These are phyloP conservation scores for Hysterangium stoloniferum DNA, from an alignment of 768 basidiomycete species.

Conservation along the genomic window DNA sequence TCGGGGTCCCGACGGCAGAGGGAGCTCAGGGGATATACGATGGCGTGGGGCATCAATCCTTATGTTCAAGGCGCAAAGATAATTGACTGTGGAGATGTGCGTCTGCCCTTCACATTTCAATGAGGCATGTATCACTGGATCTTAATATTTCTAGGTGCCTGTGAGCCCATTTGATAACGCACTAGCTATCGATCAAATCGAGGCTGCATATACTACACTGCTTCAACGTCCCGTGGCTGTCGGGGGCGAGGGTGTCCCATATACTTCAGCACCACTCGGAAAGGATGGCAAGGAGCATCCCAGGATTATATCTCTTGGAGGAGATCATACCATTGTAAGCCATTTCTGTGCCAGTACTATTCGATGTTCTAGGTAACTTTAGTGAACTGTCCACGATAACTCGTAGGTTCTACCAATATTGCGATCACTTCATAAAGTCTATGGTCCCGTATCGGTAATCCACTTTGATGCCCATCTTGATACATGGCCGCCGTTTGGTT, in stretches of 20 bases:
- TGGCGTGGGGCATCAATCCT: conserved; percentile 67
- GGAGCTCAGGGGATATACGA: conserved; percentile 49
- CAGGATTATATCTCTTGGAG: conserved; percentile 69
- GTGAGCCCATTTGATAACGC: conserved; percentile 75
- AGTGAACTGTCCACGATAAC: background rate
- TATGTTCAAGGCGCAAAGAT: conserved; percentile 49
- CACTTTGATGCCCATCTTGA: conserved; percentile 33
- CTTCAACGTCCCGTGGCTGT: conserved; percentile 45
- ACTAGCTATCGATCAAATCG: conserved; percentile 79
- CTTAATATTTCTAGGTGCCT: conserved; percentile 45
- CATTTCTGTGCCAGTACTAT: background rate
- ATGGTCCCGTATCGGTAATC: conserved; percentile 76
- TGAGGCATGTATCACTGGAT: background rate
- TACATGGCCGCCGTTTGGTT: conserved; percentile 20
- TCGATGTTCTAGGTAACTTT: too few species aligned
- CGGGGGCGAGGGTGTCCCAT: conserved; percentile 20
- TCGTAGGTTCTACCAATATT: conserved; percentile 72
- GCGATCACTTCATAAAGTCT: conserved; percentile 66
- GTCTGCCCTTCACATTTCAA: conserved; percentile 9
- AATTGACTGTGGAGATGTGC: conserved; percentile 80
- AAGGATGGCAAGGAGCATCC: conserved; percentile 63
- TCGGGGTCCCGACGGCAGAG: conserved; percentile 65
- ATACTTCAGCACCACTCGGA: conserved; percentile 30
- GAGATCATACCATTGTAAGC: conserved; percentile 78
- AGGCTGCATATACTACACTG: conserved; percentile 75